Base-by-base conservation (phyloP, 2,329 filamentous ascomycete species). In the Rugonectria rugulosa region DNA sequence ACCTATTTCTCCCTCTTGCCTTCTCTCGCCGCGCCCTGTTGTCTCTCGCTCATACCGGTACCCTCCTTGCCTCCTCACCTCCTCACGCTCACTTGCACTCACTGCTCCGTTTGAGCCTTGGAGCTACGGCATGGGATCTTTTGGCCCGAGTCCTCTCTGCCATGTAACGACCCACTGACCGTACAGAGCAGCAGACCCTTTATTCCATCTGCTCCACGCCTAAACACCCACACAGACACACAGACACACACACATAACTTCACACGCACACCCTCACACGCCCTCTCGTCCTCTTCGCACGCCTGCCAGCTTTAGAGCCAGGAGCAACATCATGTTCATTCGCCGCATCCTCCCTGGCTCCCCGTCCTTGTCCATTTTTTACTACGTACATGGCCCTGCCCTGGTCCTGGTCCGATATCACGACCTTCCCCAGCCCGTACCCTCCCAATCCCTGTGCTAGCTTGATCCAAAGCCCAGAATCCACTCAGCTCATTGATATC, bases 131-230 rank as follows among this genome's bases (percentile, higher is more conserved):
- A 9, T 40, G n/a, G 37, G 5, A 24, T 24, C 37, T n/a, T 40
- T 40, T 14, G 8, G 15, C 37, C 29, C 8, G 37, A 15, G 20
- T 14, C 19, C 20, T 63, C 56, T 59, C 34, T 66, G 62, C 63
- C 61, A 60, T 51, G 48, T 50, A 38, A 34, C 49, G 65, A 45
- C 63, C 63, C 63, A 66, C 65, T 60, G 56, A 57, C 55, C 65
- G 61, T 61, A 58, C 53, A 60, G 60, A 46, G 44, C 57, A 66
- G 55, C 58, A 47, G 47, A 46, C 56, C 65, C 57, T 57, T 58
- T 43, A n/a, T 38, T 50, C 26, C 37, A 34, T 36, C 38, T 26
- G 32, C 5, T 51, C 38, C 20, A 42, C 47, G 19, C 10, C 24
- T 14, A 6, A 29, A 15, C 48, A 17, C 27, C 29, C 21, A 23